Conservation (phyloP, 148 eudicot species). For the Vaccinium darrowii region DNA sequence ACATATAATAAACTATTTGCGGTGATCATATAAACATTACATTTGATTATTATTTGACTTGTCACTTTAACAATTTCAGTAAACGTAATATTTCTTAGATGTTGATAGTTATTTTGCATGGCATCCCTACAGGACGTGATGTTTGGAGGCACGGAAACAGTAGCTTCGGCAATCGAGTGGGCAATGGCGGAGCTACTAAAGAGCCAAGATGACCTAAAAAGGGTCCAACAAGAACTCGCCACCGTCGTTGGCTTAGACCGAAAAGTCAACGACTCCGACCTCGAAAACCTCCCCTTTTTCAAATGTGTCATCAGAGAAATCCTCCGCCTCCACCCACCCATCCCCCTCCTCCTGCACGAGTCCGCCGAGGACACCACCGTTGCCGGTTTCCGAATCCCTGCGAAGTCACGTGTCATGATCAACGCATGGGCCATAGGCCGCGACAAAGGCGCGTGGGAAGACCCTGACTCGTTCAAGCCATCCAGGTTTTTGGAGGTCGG, state of each 20-base stretch:
- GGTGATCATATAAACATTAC: neutral
- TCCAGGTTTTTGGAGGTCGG: slow-evolving; percentile 44
- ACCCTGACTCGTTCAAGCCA: slow-evolving; percentile 50
- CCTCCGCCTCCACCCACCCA: slow-evolving; percentile 74
- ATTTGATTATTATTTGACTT: neutral
- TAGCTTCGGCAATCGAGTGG: slow-evolving; percentile 84
- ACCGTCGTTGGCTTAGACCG: slow-evolving; percentile 47
- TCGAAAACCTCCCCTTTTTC: slow-evolving; percentile 59
- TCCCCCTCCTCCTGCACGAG: slow-evolving; percentile 74
- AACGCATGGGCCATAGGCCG: slow-evolving; percentile 62
- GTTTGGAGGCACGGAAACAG: slow-evolving; percentile 86
- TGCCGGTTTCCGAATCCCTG: slow-evolving; percentile 50
- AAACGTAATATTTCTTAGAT: neutral
- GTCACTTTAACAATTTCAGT: neutral
- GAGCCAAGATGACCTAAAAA: slow-evolving; percentile 47
- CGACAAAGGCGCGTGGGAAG: slow-evolving; percentile 45
- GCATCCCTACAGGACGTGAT: slow-evolving; percentile 54
- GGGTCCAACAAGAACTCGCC: slow-evolving; percentile 60
- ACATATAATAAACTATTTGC: too few species aligned
- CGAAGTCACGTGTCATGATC: slow-evolving; percentile 50
- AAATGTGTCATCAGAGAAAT: slow-evolving; percentile 54
- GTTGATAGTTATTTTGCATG: neutral
- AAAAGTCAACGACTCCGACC: slow-evolving; percentile 53
- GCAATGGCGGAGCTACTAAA: slow-evolving; percentile 58
- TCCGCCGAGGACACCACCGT: slow-evolving; percentile 44